A percentile compares a stretch with the other conserved stretches of the same genome.
Conservation (phyloP, 257 asterid genomes). For the Penstemon barbatus region DNA sequence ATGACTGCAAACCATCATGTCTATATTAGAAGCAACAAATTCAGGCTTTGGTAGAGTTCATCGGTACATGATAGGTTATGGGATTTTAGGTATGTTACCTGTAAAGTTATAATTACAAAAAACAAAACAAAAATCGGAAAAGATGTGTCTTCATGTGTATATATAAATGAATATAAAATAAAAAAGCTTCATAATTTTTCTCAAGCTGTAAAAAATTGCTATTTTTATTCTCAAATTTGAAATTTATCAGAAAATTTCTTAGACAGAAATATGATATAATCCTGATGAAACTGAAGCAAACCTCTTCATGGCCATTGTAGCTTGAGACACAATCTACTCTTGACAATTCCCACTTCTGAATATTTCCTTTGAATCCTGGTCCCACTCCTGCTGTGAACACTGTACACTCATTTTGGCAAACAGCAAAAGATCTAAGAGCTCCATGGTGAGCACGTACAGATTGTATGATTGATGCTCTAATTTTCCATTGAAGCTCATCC, state of each 20-base stretch:
- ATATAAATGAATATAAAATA: conserved; percentile 11
- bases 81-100: conserved; percentile 16
- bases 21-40: background rate
- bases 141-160: background rate
- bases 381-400: conserved; percentile 97
- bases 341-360: conserved; percentile 90
- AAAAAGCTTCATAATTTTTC: conserved; percentile 20
- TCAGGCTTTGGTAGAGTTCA: conserved; percentile 16
- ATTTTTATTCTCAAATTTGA: conserved; percentile 9
- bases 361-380: conserved; percentile 89
- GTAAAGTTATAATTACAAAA: conserved; percentile 1
- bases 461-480: conserved; percentile 78
- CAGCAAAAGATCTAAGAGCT: conserved; percentile 87
- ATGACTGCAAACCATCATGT: background rate
- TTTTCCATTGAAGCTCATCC: conserved; percentile 95
- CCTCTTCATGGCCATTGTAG: conserved; percentile 98
- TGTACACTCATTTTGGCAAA: conserved; percentile 77
- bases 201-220: conserved; percentile 16
- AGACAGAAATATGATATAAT: conserved; percentile 24
- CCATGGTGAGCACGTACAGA: conserved; percentile 95
- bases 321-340: conserved; percentile 70
- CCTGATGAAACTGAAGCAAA: conserved; percentile 39
- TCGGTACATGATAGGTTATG: conserved; percentile 17
- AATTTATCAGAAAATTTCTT: background rate
- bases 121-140: conserved; percentile 2